Conservation (phyloP, 1,284 basidiomycete species). For the Pholiota adiposa region DNA sequence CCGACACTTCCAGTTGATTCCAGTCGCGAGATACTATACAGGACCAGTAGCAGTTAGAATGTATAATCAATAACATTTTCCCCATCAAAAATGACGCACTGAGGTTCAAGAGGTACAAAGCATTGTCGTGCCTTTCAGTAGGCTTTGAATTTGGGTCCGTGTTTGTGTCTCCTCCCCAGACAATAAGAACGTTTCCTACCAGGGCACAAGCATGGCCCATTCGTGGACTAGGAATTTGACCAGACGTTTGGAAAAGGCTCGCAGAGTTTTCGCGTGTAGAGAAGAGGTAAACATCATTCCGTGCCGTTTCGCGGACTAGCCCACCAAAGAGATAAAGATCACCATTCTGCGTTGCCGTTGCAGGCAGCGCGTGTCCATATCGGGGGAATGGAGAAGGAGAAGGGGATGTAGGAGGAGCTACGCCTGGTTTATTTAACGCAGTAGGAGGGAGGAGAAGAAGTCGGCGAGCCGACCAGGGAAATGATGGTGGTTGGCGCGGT, state of each 20-base stretch:
- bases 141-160: conserved; percentile 55
- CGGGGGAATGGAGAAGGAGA: conserved; percentile 93
- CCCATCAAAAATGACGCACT: conserved; percentile 53
- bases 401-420: conserved; percentile 59
- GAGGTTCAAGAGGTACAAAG: conserved; percentile 94
- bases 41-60: conserved; percentile 44
- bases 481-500: conserved; percentile 61
- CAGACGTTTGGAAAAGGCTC: conserved; percentile 83
- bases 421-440: conserved; percentile 62
- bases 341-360: conserved; percentile 78
- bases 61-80: conserved; percentile 9
- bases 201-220: conserved; percentile 97
- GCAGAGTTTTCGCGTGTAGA: conserved; percentile 81
- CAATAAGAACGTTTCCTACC: conserved; percentile 94
- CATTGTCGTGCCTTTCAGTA: conserved; percentile 87
- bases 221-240: conserved; percentile 88
- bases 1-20: conserved; percentile 84
- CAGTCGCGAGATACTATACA: conserved; percentile 77
- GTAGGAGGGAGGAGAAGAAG: conserved; percentile 69
- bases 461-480: conserved; percentile 79
- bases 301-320: conserved; percentile 88
- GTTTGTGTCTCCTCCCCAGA: conserved; percentile 98
- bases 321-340: conserved; percentile 98
- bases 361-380: conserved; percentile 96
- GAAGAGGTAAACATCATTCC: conserved; percentile 94